Evolutionary conservation across 306 rosid species (phyloP).

Genomic region (Dalbergia cochinchinensis): DNA sequence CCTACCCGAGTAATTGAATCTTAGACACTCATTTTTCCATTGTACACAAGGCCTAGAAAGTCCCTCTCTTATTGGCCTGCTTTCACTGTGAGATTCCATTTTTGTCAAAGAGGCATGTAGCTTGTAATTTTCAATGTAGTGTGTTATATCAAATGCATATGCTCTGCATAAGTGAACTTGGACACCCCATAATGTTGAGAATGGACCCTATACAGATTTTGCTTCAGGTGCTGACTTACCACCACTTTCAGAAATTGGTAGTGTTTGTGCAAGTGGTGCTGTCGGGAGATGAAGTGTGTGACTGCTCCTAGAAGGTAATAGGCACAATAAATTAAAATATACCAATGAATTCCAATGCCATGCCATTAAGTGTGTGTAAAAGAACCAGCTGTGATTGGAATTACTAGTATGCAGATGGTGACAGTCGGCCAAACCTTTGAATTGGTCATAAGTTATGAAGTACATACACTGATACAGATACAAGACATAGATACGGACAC

Average conservation of each 20-base stretch:
- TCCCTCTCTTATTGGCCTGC: constrained; percentile 43
- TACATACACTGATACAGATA: too few species aligned
- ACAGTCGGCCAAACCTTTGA: constrained; percentile 53
- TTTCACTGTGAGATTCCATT: constrained; percentile 49
- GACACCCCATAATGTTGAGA: constrained; percentile 47
- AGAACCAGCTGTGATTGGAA: not conserved
- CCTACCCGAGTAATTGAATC: constrained; percentile 37
- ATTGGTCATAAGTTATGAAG: not conserved
- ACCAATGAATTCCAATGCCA: not conserved
- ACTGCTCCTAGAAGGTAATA: not conserved
- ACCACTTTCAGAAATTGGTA: constrained; percentile 49
- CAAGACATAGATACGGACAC: too few species aligned
- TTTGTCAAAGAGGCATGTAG: constrained; percentile 39
- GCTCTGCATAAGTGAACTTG: constrained; percentile 33
- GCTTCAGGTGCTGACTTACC: constrained; percentile 43
- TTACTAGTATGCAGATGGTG: constrained; percentile 29
- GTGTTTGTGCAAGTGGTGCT: constrained; percentile 43
- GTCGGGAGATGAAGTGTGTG: constrained; percentile 29
- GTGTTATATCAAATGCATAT: not conserved
- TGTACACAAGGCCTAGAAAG: constrained; percentile 44
- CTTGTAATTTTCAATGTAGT: not conserved
- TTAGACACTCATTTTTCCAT: constrained; percentile 33
- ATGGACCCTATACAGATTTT: constrained; percentile 46
- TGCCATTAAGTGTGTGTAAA: not conserved
- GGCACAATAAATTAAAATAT: not conserved